These are phyloP conservation scores for Dactylellina sp. DNA, from an alignment of 2,329 filamentous ascomycete species.

Conservation along the genomic window DNA sequence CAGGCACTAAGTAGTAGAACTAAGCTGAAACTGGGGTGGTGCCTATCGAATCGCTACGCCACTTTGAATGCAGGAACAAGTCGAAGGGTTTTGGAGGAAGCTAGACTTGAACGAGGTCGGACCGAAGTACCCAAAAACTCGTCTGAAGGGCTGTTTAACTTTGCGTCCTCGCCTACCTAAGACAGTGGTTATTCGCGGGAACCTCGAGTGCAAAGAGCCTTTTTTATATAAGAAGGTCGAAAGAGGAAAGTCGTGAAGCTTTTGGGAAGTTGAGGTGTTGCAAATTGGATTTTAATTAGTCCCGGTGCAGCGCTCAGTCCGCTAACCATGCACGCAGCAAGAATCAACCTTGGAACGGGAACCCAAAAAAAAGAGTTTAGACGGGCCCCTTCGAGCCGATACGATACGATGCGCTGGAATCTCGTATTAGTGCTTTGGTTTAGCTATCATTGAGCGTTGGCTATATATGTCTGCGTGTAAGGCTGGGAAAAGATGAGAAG, in stretches of 20 bases:
- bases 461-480: background rate
- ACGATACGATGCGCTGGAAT: slow-evolving; percentile 36
- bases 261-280: slow-evolving; percentile 54
- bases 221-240: slow-evolving; percentile 40
- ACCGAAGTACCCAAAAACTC: slow-evolving; percentile 37
- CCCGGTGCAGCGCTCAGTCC: slow-evolving; percentile 39
- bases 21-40: slow-evolving; percentile 48
- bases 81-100: slow-evolving; percentile 28
- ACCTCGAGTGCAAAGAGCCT: slow-evolving; percentile 29
- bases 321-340: slow-evolving; percentile 49
- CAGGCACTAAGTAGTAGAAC: slow-evolving; percentile 23
- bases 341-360: slow-evolving; percentile 54
- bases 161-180: slow-evolving; percentile 42
- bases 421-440: slow-evolving; percentile 26
- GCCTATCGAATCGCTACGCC: slow-evolving; percentile 42
- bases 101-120: slow-evolving; percentile 46
- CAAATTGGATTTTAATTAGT: slow-evolving; percentile 55
- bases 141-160: slow-evolving; percentile 21
- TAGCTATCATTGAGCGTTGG: slow-evolving; percentile 7
- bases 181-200: slow-evolving; percentile 35
- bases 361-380: slow-evolving; percentile 27
- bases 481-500: background rate
- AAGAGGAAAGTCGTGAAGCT: slow-evolving; percentile 54
- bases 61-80: slow-evolving; percentile 47
- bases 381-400: too few species aligned